Percentiles rank a stretch among this genome's conserved stretches.
Evolutionary conservation across 306 rosid genomes (phyloP).

Genomic region (cucumber (Cucumis sativus)): Cucumber_9930_V3 NC_026661.2:22453501-22454000

Average conservation of each 20-base stretch:
- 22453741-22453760: not conserved
- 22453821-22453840: constrained; percentile 97
- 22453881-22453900: constrained; percentile 82
- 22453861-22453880: constrained; percentile 99
- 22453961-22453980: constrained; percentile 1
- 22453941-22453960: constrained; percentile 33
- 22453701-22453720: no score
- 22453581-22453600: no score
- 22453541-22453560: no score
- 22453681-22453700: no score
- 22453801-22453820: constrained; percentile 88
- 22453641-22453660: no score
- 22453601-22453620: no score
- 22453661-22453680: no score
- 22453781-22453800: constrained; percentile 15
- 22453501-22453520: no score
- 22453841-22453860: constrained; percentile 93
- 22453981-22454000: not conserved
- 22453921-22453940: constrained; percentile 95
- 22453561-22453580: no score
- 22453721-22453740: not conserved
- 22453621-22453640: no score
- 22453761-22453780: not conserved
- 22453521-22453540: no score
- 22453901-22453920: constrained; percentile 92